Base-by-base conservation (phyloP, 2,329 filamentous ascomycete genomes). In the Neofusicoccum parvum region DNA sequence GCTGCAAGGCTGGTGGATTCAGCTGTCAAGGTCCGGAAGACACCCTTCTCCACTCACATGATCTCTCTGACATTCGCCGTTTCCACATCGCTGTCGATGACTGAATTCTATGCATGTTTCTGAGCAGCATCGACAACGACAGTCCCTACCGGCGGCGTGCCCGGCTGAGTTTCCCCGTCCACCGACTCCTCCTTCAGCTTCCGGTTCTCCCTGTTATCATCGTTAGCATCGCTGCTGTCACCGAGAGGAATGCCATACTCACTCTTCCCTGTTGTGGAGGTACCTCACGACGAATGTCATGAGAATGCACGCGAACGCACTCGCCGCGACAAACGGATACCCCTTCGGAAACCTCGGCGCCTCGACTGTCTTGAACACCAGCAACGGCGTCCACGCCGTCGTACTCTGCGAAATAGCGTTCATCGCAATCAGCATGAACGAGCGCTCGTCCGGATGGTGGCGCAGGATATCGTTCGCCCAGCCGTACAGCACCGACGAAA, bases 401-500 rank as follows among this genome's bases (percentile, higher is more conserved):
- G 83, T 83, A 0, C 81, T 85, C 70, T 86, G 84, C 0, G 84
- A 78, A n/a, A 87, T 74, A 0, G 79, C 77, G 54, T 85, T 87
- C 67, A 86, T 82, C 23, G 84, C 70, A 3, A 86, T 80, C 5
- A 87, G 71, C 0, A 80, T 81, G 58, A 86, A 79, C 0, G 83
- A 78, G 5, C 85, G 74, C 66, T 86, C 80, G 0, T 79, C 80
- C 0, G 80, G 79, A 1, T 80, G 80, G 17, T 80, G 76, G 23
- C 79, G 78, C 2, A 86, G 72, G 39, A 81, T 77, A 11, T 77
- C 82, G 66, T 87, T 87, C 3, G 85, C 80, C 83, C 85, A 87
- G 3, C 85, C 84, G 63, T 86, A 82, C 6, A 87, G 74, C 3
- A 86, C 82, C 54, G 82, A 85, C 0, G 84, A 85, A 75, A 87